phyloP scores from a whole-genome alignment of 176 grass and related monocot species.

The Triticum timopheevii region DNA sequence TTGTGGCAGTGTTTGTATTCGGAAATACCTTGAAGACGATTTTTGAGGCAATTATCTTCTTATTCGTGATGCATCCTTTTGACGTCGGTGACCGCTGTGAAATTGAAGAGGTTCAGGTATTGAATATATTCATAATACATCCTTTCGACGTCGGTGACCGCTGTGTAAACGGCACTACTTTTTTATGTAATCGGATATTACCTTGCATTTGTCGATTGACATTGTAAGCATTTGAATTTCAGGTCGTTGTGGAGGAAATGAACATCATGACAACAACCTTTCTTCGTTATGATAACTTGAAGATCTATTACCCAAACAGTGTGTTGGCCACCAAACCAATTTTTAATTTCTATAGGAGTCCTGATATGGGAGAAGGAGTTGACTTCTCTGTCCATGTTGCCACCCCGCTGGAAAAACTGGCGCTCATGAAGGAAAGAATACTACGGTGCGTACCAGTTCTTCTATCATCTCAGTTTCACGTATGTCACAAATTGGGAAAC shows the following conservation, averaged over 20 bases:
- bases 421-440: slow-evolving; percentile 52
- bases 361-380: slow-evolving; percentile 58
- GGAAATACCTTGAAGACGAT: slow-evolving; percentile 62
- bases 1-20: slow-evolving; percentile 59
- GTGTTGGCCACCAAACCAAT: slow-evolving; percentile 58
- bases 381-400: slow-evolving; percentile 59
- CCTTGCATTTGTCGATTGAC: not conserved
- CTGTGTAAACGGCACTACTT: no score
- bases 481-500: no score
- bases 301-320: slow-evolving; percentile 60
- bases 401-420: slow-evolving; percentile 47
- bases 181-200: no score
- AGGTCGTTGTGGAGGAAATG: slow-evolving; percentile 72
- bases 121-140: not conserved
- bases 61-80: slow-evolving; percentile 63
- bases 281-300: slow-evolving; percentile 54
- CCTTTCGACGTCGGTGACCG: no score
- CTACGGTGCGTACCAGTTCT: slow-evolving; percentile 22
- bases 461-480: no score
- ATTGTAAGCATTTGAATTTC: not conserved
- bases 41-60: slow-evolving; percentile 60
- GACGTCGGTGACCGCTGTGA: slow-evolving; percentile 72
- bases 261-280: slow-evolving; percentile 59
- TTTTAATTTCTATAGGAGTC: slow-evolving; percentile 60
- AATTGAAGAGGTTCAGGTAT: slow-evolving; percentile 54